Conservation (phyloP, 164 flowering plant genomes). For the Macadamia integrifolia region DNA sequence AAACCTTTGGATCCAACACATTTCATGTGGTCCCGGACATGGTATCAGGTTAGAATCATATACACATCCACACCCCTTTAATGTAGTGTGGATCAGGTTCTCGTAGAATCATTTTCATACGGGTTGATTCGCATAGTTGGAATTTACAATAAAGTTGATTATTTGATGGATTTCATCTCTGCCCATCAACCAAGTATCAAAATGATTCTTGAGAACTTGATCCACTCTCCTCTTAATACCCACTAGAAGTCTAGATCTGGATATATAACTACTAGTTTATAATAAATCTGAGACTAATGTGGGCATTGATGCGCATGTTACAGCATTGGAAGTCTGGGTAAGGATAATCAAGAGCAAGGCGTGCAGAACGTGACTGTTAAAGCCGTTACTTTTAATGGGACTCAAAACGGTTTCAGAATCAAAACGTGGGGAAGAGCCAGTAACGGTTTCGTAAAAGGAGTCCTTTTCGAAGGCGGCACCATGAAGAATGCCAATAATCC, state of each 20-base stretch:
- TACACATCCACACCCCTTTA: no score
- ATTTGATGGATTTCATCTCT: no score
- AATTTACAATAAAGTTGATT: no score
- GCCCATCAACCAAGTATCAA: no score
- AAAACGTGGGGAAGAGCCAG: slow-evolving; percentile 35
- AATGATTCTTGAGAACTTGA: no score
- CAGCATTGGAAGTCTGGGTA: slow-evolving; percentile 32
- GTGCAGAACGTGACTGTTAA: slow-evolving; percentile 27
- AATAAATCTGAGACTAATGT: background rate
- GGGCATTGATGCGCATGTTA: background rate
- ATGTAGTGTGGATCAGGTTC: no score
- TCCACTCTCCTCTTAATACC: no score
- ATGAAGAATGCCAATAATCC: slow-evolving; percentile 27
- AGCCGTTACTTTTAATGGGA: slow-evolving; percentile 17
- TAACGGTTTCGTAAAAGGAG: slow-evolving; percentile 24
- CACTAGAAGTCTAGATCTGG: no score
- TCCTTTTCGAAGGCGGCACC: slow-evolving; percentile 18
- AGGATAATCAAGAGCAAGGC: slow-evolving; percentile 18
- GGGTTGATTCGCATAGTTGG: no score
- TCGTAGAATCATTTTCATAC: no score
- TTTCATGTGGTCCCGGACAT: slow-evolving; percentile 30
- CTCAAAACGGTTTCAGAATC: slow-evolving; percentile 29
- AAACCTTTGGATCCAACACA: slow-evolving; percentile 16
- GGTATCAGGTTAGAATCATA: slow-evolving; percentile 23
- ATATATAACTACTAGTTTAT: no score